Percentiles rank a stretch among this genome's conserved stretches.
Conservation (phyloP, 2,329 filamentous ascomycete genomes). For the Cryphonectria radicalis region DNA sequence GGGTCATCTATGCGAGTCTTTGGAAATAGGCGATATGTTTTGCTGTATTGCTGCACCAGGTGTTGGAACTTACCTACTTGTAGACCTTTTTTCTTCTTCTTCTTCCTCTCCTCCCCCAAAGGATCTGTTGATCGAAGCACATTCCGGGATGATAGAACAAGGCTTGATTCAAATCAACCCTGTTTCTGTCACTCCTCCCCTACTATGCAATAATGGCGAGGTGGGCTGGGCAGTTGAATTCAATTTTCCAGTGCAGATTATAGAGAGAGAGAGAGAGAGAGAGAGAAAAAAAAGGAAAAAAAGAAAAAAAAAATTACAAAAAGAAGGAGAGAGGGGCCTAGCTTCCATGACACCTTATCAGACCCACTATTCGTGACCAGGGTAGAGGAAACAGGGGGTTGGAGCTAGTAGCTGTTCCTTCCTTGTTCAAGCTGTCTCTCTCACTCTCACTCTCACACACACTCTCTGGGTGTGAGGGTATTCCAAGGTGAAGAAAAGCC, state of each 20-base stretch:
- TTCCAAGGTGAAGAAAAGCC: background rate
- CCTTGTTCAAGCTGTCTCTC: background rate
- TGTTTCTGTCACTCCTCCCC: too few relatives aligned
- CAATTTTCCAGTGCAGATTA: background rate
- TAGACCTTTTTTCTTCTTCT: background rate
- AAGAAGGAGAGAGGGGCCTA: background rate
- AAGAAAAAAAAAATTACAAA: background rate
- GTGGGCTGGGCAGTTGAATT: background rate
- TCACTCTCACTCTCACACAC: background rate
- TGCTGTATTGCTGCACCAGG: background rate
- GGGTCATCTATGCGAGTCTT: constrained; percentile 27
- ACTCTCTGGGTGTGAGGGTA: background rate
- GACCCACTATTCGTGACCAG: background rate
- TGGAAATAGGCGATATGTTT: constrained; percentile 17
- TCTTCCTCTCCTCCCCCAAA: background rate
- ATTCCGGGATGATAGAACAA: too few relatives aligned
- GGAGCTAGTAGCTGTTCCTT: background rate
- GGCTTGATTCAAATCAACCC: too few relatives aligned
- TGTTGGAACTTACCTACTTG: background rate
- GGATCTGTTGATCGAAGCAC: background rate
- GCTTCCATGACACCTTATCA: background rate
- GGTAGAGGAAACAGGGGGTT: background rate
- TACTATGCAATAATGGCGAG: background rate
- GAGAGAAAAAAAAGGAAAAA: too few relatives aligned
- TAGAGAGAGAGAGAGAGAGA: too few relatives aligned